Base-by-base conservation (phyloP, 768 basidiomycete genomes). In the Amylocystis lapponica region DNA sequence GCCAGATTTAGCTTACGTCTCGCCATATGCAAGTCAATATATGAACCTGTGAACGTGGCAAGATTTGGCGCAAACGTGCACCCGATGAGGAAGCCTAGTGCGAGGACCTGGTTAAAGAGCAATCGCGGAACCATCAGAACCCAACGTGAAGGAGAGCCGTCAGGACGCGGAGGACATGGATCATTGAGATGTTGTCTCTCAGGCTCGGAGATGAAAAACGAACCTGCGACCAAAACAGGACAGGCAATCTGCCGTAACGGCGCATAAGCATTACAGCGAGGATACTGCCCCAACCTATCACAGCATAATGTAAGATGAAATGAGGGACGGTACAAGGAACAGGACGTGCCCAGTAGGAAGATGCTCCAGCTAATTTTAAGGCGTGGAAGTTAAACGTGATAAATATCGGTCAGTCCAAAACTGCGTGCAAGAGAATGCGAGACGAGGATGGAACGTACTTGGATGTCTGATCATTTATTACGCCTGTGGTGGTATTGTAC, bases 171-270 rank as follows among this genome's bases (percentile, higher is more conserved):
- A n/a, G n/a, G n/a, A n/a, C n/a, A n/a, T n/a, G n/a, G n/a, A n/a
- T 30, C 39, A 13, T 17, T 2, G 19, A 33, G 7, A 30, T n/a
- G 29, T 9, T 30, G 10, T 30, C n/a, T n/a, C n/a, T 30, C 9
- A 35, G 10, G 19, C 22, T 21, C 12, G n/a, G 17, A 26, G 20
- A 19, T 26, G 35, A n/a, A 41, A 9, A 19, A 47, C 65, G 17
- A 41, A 76, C 76, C 63, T 84, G 82, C 0, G 79, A 79, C 83
- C 83, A 86, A 63, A 84, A 84, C 27, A 86, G 60, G 12, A 84
- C 64, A 0, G 82, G 81, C 1, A 86, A 69, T 35, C 83, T 74
- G 5, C 83, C 83, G 41, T 63, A 72, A 16, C 79, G 74, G 27
- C 81, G 69, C 58, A 83, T 78, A 23, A 82, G 58, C 66, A 83